Conservation (phyloP, 1,139 yeast species). For the Ogataea hybrid region DNA sequence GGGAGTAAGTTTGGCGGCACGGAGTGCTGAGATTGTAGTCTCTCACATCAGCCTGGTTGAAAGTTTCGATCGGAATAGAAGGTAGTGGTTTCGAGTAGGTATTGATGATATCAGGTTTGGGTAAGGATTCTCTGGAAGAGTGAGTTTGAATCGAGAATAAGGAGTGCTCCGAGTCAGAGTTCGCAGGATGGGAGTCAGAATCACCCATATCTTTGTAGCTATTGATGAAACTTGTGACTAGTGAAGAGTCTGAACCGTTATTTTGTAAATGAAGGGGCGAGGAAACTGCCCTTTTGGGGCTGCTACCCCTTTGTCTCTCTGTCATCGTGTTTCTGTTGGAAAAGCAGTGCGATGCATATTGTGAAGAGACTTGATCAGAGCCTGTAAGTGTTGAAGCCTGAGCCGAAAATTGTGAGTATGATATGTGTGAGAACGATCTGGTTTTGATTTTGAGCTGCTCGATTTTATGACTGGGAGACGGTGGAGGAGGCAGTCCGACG, state of each 20-base stretch:
- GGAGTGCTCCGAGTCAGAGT: slow-evolving; percentile 11
- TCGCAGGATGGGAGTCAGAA: background rate
- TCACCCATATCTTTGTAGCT: slow-evolving; percentile 5
- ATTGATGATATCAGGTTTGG: slow-evolving; percentile 5
- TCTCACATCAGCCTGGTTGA: slow-evolving; percentile 22
- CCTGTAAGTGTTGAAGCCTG: background rate
- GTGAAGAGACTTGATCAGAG: background rate
- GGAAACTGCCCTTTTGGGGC: slow-evolving; percentile 2
- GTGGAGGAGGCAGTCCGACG: slow-evolving; percentile 12
- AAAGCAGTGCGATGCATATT: background rate
- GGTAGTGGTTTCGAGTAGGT: slow-evolving; percentile 20
- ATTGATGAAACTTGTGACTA: slow-evolving; percentile 5
- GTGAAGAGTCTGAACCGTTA: slow-evolving; percentile 3
- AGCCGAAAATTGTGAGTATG: background rate
- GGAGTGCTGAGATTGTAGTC: slow-evolving; percentile 14
- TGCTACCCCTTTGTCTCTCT: slow-evolving; percentile 5
- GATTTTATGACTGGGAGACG: background rate
- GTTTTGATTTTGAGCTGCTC: background rate
- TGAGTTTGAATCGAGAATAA: slow-evolving; percentile 16
- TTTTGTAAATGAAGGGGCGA: slow-evolving; percentile 1
- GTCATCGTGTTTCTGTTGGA: background rate
- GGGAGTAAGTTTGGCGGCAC: too few species aligned
- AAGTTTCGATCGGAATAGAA: slow-evolving; percentile 16
- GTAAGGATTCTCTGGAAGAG: slow-evolving; percentile 5
- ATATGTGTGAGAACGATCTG: slow-evolving; percentile 1